phyloP scores from a whole-genome alignment of 108 stramenopile species.

The Skeletonema costatum region DNA sequence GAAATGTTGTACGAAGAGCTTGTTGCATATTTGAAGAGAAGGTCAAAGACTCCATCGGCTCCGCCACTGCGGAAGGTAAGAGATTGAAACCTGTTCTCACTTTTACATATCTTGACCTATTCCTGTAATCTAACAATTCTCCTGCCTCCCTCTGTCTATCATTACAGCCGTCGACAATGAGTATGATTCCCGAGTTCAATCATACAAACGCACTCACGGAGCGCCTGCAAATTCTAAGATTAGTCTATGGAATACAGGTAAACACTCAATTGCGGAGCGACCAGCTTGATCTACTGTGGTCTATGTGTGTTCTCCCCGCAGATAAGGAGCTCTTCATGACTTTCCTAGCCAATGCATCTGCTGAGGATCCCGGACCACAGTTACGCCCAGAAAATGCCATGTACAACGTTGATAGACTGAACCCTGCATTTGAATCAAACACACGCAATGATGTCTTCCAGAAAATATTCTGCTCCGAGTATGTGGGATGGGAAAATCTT shows the following conservation, averaged over 20 bases:
- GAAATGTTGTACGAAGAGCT: slow-evolving; percentile 74
- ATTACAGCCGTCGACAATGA: slow-evolving; percentile 38
- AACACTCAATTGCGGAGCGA: slow-evolving; percentile 51
- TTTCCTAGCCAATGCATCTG: slow-evolving; percentile 77
- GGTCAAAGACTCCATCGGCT: slow-evolving; percentile 4
- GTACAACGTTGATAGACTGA: slow-evolving; percentile 44
- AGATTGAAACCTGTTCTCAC: neutral
- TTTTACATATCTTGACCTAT: neutral
- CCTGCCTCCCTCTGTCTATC: neutral
- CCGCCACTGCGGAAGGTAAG: slow-evolving; percentile 48
- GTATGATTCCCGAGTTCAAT: slow-evolving; percentile 40
- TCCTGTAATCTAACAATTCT: slow-evolving; percentile 5
- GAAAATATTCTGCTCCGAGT: slow-evolving; percentile 75
- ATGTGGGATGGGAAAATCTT: slow-evolving; percentile 59
- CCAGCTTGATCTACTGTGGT: slow-evolving; percentile 74
- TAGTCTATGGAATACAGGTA: slow-evolving; percentile 69
- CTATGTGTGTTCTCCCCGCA: slow-evolving; percentile 57
- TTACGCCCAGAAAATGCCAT: slow-evolving; percentile 36
- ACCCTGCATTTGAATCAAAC: slow-evolving; percentile 70
- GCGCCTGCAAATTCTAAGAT: slow-evolving; percentile 71
- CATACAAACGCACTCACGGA: slow-evolving; percentile 54
- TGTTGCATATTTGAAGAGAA: slow-evolving; percentile 64
- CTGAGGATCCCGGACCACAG: slow-evolving; percentile 16
- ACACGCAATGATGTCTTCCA: slow-evolving; percentile 64
- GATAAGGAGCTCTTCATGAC: slow-evolving; percentile 83